Evolutionary conservation across 257 asterid genomes (phyloP).

Genomic region (Salvia rosmarinus): DNA sequence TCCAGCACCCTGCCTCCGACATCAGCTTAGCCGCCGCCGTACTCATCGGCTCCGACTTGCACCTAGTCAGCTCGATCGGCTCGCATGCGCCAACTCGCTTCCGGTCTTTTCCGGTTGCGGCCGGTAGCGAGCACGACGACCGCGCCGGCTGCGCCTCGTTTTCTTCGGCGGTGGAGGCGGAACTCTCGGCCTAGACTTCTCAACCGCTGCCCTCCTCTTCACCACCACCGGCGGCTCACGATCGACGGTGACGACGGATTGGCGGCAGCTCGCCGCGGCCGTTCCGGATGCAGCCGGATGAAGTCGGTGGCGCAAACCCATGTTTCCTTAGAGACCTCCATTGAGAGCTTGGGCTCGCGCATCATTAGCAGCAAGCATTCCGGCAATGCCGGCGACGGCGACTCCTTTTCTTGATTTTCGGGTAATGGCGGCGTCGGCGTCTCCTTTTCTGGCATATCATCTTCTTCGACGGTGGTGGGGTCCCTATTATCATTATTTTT

Average conservation of each 20-base stretch:
- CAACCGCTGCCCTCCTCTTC: slow-evolving; percentile 41
- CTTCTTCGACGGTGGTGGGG: background rate
- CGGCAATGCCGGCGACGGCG: slow-evolving; percentile 47
- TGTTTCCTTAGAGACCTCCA: slow-evolving; percentile 93
- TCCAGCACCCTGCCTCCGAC: slow-evolving; percentile 77
- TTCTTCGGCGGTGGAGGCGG: slow-evolving; percentile 28
- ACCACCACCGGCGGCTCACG: slow-evolving; percentile 28
- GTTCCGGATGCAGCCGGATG: slow-evolving; percentile 73
- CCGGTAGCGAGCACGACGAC: slow-evolving; percentile 67
- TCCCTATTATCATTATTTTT: background rate
- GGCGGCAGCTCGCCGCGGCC: slow-evolving; percentile 47
- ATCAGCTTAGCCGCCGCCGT: slow-evolving; percentile 84
- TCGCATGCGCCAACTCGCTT: slow-evolving; percentile 52
- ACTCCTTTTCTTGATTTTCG: slow-evolving; percentile 33
- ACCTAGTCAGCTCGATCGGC: slow-evolving; percentile 81
- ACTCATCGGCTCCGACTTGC: slow-evolving; percentile 98
- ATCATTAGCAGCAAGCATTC: slow-evolving; percentile 90
- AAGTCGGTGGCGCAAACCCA: slow-evolving; percentile 92
- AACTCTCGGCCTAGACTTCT: slow-evolving; percentile 33
- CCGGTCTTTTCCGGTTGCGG: slow-evolving; percentile 65
- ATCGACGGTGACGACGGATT: slow-evolving; percentile 19
- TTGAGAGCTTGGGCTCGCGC: slow-evolving; percentile 97
- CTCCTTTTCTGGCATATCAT: too few species aligned
- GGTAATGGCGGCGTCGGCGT: too few species aligned
- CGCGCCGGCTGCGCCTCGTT: slow-evolving; percentile 55